Conservation (phyloP, 116 monocot genomes). For the Papilionanthe hybrid region DNA sequence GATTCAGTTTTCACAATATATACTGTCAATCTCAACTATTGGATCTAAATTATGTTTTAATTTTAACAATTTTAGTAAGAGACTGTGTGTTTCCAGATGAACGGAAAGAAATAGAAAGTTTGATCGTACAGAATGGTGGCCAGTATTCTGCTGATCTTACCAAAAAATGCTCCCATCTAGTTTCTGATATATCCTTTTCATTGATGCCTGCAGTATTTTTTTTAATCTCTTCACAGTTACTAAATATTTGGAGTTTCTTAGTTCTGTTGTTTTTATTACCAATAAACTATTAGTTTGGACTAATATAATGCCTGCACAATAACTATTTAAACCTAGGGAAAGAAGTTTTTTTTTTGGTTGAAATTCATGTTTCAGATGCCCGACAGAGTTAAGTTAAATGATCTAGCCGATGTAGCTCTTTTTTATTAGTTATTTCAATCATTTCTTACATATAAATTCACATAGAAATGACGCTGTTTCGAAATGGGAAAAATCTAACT, state of each 20-base stretch:
- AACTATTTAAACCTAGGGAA: background rate
- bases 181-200: conserved; percentile 95
- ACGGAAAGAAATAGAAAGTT: conserved; percentile 63
- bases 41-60: background rate
- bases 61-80: background rate
- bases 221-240: background rate
- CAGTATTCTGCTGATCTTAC: conserved; percentile 85
- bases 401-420: background rate
- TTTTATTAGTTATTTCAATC: background rate
- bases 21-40: background rate
- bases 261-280: background rate
- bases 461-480: too few relatives aligned
- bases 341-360: background rate
- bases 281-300: background rate
- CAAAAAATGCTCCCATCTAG: conserved; percentile 86
- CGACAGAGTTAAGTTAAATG: background rate
- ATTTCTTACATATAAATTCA: background rate
- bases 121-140: conserved; percentile 85
- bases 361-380: background rate
- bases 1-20: background rate
- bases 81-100: conserved; percentile 47
- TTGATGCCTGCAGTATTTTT: background rate
- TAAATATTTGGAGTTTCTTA: background rate
- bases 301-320: background rate
- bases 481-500: too few relatives aligned